Evolutionary conservation across 345 rosid genomes (phyloP), one percentile per base, ranked within the genome.

Genomic region (Luvunga scandens): DNA sequence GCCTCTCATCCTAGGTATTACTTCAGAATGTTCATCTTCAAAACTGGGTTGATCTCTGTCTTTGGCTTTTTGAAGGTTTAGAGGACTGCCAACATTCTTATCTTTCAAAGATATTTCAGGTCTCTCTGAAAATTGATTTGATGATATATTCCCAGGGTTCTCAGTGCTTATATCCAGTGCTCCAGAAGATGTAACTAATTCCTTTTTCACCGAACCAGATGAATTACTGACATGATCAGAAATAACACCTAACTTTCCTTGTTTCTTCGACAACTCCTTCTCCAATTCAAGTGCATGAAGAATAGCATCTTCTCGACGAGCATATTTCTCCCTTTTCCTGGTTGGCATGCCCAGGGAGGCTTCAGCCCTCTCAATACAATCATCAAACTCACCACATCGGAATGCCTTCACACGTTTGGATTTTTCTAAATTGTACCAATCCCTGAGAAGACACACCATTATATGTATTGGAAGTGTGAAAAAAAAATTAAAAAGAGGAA

Each of bases 251-350:
- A 77, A 69, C 75, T 85, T 88, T 65, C 85, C 93, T 87, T 89
- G 92, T 76, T 83, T 90, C 78, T 76, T 86, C 82, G 87, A 75
- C 64, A 90, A 69, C 82, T 89, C 86, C 87, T 89, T 94, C 85
- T 97, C 99, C 42, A 97, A 97, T 81, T 97, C 99, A 80, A 97
- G 98, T 18, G 98, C 99, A 81, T 97, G 98, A 62, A 94, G 97
- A 85, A 97, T 94, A 28, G 99, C 98, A 83, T 97, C 99, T 88
- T 97, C 99, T 75, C 98, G 85, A 66, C 99, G 97, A 68, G 99
- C 99, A 88, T 97, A 97, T 84, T 97, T 97, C 90, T 97, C 99
- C 79, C 98, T 89, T 84, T 94, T 97, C 80, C 92, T 90, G 66
- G 90, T 84, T 24, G 97, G 97, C 87, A 91, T 82, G 42, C 94